Base-by-base conservation (phyloP, 805 yeast species). In the Clavispora asparagi region DNA sequence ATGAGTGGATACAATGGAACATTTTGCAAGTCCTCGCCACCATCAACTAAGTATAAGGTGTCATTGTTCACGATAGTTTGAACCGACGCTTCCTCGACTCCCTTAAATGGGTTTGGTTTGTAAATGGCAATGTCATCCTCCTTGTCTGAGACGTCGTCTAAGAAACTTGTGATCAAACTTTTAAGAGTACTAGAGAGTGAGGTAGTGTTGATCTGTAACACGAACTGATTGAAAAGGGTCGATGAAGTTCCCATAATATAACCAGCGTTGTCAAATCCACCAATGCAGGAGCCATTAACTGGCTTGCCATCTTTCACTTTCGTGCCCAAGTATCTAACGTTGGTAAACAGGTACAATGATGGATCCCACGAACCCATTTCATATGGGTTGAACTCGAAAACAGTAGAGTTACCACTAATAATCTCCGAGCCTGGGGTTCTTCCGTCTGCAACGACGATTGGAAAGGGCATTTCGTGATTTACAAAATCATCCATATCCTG, bases 321-420 rank as follows among this genome's bases (percentile, higher is more conserved):
- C 1, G 95, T 74, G 9, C 96, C 96, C 41, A 87, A 62, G 60
- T 85, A 88, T 62, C 81, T 76, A 39, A 80, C 65, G 49, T 85
- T 83, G 11, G 82, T 72, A 63, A 90, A 89, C 3, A 84, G 68
- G 45, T 76, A 71, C 45, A 87, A 65, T 1, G 84, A 70, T 12
- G 88, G 85, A 60, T 90, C 97, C 95, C 95, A 89, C 5, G 95
- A 82, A 12, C 97, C 97, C 58, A 89, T 47, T 53, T 70, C 76
- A 51, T 43, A 70, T 6, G 76, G 71, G 42, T 58, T 66, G 45
- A 67, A 45, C 57, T 70, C 76, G 45, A 70, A 58, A 12, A 70
- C 62, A 1, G 74, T 67, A 23, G 74, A 68, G 53, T 69, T 67
- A 1, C 59, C 62, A 51, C 62, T 59, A 33, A 64, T 56, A 44